A percentile compares a stretch with the other conserved stretches of the same genome.
Evolutionary conservation across 2,329 filamentous ascomycete genomes (phyloP).

Genomic region (Colletotrichum falcatum): DNA sequence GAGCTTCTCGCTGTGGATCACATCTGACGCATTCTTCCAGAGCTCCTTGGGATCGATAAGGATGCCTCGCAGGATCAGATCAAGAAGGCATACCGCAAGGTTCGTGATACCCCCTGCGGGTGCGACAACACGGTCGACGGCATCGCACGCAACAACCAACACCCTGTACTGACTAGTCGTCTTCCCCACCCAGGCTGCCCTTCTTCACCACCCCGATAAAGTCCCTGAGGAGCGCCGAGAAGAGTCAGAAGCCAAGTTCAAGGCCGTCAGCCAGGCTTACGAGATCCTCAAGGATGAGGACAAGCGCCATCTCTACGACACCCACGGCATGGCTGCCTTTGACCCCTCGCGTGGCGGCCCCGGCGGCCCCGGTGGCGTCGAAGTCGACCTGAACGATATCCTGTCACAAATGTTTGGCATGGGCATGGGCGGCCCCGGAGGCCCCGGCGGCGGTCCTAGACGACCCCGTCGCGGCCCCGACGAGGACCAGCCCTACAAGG

Average conservation of each 20-base stretch:
- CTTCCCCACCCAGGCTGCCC: conserved; percentile 72
- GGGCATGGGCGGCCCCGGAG: conserved; percentile 64
- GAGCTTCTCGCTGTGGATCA: conserved; percentile 38
- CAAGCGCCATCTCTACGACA: conserved; percentile 91
- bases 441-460: conserved; percentile 65
- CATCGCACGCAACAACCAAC: conserved; percentile 12
- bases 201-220: conserved; percentile 95
- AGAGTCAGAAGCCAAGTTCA: conserved; percentile 92
- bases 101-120: conserved; percentile 49
- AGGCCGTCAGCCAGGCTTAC: conserved; percentile 92
- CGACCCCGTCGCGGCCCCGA: conserved; percentile 79
- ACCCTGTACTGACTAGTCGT: conserved; percentile 35
- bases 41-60: conserved; percentile 81
- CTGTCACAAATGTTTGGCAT: conserved; percentile 92
- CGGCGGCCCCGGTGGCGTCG: conserved; percentile 73
- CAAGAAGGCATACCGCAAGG: conserved; percentile 97
- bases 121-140: conserved; percentile 42
- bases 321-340: conserved; percentile 95
- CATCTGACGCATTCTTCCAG: conserved; percentile 58
- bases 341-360: conserved; percentile 73
- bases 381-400: conserved; percentile 90
- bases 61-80: conserved; percentile 82
- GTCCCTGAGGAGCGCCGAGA: conserved; percentile 86
- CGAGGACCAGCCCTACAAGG: conserved; percentile 91
- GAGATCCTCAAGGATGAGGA: conserved; percentile 98